phyloP scores from a whole-genome alignment of 305 asterid genomes.

The Ilex paraguariensis region DNA sequence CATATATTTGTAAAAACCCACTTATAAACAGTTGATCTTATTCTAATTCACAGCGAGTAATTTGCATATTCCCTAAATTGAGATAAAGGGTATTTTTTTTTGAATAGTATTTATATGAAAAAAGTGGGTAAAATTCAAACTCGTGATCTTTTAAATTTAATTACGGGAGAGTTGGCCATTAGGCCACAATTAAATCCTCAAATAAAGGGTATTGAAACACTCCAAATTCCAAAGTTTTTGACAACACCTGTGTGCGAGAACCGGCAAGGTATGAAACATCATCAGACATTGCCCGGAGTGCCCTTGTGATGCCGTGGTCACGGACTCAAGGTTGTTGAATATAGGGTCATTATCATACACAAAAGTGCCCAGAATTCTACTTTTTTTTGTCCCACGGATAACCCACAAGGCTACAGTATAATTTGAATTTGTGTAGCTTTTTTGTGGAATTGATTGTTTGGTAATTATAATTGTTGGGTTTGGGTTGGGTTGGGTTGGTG shows the following conservation, averaged over 20 bases:
- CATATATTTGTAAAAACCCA: too few relatives aligned
- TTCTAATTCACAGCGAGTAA: too few relatives aligned
- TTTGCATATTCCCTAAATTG: too few relatives aligned
- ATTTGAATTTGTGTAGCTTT: conserved; percentile 41
- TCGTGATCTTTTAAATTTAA: too few relatives aligned
- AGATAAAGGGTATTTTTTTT: too few relatives aligned
- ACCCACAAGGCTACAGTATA: conserved; percentile 16
- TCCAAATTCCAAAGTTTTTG: conserved; percentile 37
- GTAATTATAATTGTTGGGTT: conserved; percentile 8
- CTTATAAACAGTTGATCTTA: too few relatives aligned
- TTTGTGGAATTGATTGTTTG: conserved; percentile 12
- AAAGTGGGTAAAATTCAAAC: too few relatives aligned
- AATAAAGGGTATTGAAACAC: background rate
- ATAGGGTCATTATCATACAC: background rate
- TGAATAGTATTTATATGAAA: too few relatives aligned
- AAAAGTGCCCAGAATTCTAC: conserved; percentile 33
- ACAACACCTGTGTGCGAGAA: conserved; percentile 20
- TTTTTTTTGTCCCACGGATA: too few relatives aligned
- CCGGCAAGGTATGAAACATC: conserved; percentile 18
- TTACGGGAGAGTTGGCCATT: too few relatives aligned
- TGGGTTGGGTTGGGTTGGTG: conserved; percentile 1
- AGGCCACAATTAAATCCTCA: too few relatives aligned
- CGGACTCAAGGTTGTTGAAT: background rate
- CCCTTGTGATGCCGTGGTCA: conserved; percentile 34
- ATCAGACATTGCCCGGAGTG: conserved; percentile 49